Evolutionary conservation across 805 yeast species (phyloP).

Genomic region (Saccharomyces cerevisiae): DNA sequence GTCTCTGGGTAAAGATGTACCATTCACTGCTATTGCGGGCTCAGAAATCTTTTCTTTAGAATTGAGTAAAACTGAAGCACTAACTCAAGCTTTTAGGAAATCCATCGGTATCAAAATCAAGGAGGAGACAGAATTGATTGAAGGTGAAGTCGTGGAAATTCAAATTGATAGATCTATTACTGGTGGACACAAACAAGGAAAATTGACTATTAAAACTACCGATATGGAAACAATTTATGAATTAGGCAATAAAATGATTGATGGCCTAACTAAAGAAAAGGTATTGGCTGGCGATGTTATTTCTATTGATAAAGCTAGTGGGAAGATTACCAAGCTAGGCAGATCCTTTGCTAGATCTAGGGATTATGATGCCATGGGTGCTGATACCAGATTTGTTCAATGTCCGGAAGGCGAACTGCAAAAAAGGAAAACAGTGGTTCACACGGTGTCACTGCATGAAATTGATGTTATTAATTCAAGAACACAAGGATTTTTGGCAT

Average conservation of each 20-base stretch:
- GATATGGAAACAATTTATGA: slow-evolving; percentile 98
- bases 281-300: slow-evolving; percentile 96
- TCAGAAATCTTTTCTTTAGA: slow-evolving; percentile 90
- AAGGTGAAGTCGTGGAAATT: slow-evolving; percentile 97
- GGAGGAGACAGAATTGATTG: slow-evolving; percentile 94
- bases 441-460: slow-evolving; percentile 95
- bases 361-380: slow-evolving; percentile 98
- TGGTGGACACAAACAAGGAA: slow-evolving; percentile 98
- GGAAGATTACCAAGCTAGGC: slow-evolving; percentile 89
- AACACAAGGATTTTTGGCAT: slow-evolving; percentile 94
- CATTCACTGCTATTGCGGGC: slow-evolving; percentile 92
- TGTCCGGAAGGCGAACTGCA: slow-evolving; percentile 98
- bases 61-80: slow-evolving; percentile 88
- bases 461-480: slow-evolving; percentile 95
- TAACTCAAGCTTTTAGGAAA: slow-evolving; percentile 92
- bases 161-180: slow-evolving; percentile 88
- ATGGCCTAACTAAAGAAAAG: slow-evolving; percentile 87
- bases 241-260: slow-evolving; percentile 89
- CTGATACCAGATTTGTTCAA: slow-evolving; percentile 94
- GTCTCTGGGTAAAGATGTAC: slow-evolving; percentile 62
- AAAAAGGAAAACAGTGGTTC: slow-evolving; percentile 89
- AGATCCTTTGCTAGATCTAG: slow-evolving; percentile 93
- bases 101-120: slow-evolving; percentile 92
- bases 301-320: slow-evolving; percentile 90
- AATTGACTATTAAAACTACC: slow-evolving; percentile 91